phyloP scores from a whole-genome alignment of 768 basidiomycete species.

The Antrodiella citrinella region DNA sequence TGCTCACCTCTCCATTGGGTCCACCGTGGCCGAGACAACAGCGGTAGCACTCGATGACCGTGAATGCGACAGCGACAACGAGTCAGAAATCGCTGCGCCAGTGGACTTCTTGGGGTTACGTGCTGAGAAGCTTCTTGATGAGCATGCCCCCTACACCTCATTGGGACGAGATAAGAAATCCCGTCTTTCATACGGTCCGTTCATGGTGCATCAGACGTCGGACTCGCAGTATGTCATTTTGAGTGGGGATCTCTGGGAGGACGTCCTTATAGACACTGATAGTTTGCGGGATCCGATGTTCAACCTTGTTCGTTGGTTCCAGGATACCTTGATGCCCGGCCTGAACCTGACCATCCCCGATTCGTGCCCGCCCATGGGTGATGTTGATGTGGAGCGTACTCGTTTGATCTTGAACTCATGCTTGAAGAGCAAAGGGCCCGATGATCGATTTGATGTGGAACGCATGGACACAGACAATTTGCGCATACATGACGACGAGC shows the following conservation, averaged over 20 bases:
- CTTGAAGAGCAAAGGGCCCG: too few species aligned
- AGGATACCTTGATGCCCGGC: not conserved
- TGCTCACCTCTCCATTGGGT: too few species aligned
- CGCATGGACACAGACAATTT: too few species aligned
- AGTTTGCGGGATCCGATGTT: not conserved
- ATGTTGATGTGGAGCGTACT: not conserved
- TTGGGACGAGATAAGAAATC: not conserved
- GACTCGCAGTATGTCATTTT: not conserved
- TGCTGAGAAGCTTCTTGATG: not conserved
- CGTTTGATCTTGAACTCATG: not conserved
- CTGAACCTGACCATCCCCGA: too few species aligned
- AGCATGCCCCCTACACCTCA: not conserved
- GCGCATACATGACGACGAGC: too few species aligned
- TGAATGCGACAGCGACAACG: too few species aligned
- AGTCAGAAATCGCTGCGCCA: too few species aligned
- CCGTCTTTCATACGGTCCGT: not conserved
- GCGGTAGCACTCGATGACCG: not conserved
- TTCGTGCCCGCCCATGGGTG: too few species aligned
- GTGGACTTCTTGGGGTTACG: not conserved
- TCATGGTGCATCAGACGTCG: not conserved
- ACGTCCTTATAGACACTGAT: not conserved
- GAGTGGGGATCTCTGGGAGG: not conserved
- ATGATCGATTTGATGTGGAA: too few species aligned
- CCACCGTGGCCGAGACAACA: too few species aligned
- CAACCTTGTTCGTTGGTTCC: not conserved